These are phyloP conservation scores for Mycena rebaudengoi DNA, from an alignment of 768 basidiomycete genomes.

Conservation along the genomic window DNA sequence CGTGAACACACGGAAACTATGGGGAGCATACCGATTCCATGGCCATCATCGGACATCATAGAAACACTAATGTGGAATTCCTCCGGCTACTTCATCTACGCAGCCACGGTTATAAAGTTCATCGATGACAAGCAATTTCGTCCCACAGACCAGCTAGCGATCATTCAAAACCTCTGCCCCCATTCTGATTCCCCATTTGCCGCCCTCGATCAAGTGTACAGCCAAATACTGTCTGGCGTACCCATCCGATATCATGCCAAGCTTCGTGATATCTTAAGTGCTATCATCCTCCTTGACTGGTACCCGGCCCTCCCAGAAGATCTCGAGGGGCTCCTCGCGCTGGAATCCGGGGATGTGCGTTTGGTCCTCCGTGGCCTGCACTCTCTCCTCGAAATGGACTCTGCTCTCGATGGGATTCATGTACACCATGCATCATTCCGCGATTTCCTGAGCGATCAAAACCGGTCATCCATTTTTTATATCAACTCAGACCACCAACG, in stretches of 20 bases:
- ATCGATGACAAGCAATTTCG: not conserved
- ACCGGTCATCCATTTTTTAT: not conserved
- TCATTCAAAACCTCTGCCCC: not conserved
- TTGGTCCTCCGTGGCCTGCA: not conserved
- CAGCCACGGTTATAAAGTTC: not conserved
- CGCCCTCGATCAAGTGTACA: not conserved
- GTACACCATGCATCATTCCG: not conserved
- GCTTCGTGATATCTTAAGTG: not conserved
- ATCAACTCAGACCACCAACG: not conserved
- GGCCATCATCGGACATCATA: not conserved
- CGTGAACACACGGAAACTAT: slow-evolving; percentile 1
- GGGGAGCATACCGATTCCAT: not conserved
- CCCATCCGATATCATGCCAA: not conserved
- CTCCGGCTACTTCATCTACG: not conserved
- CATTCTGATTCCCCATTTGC: not conserved
- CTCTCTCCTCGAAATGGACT: not conserved
- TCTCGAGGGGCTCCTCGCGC: not conserved
- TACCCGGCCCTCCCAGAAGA: not conserved
- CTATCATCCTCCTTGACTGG: not conserved
- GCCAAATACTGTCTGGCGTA: not conserved
- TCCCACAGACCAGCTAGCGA: not conserved
- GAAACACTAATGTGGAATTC: not conserved
- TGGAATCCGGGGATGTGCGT: not conserved
- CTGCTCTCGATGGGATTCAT: not conserved
- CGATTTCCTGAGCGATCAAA: not conserved